Conservation (phyloP, 805 yeast species). For the Kodamaea sagamina region DNA sequence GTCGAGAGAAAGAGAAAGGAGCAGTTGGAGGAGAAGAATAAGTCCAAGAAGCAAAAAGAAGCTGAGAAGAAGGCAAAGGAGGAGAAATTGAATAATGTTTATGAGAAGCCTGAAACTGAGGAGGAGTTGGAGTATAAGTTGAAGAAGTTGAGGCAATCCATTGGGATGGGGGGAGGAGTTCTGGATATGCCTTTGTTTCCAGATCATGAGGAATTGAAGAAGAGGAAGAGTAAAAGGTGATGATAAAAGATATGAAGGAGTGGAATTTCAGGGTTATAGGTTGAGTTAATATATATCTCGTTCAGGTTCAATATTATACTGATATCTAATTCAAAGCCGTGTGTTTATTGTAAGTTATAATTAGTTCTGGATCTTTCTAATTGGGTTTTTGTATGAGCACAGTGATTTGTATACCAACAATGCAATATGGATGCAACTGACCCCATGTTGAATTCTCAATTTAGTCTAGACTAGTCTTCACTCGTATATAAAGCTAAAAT, state of each 20-base stretch:
- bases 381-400: no score
- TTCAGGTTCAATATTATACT: no score
- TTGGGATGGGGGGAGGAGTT: constrained; percentile 7
- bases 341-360: no score
- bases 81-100: constrained; percentile 24
- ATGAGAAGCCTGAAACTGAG: constrained; percentile 34
- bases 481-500: no score
- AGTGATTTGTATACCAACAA: no score
- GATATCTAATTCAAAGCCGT: no score
- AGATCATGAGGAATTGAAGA: not conserved
- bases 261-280: no score
- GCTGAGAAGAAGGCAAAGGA: constrained; percentile 22
- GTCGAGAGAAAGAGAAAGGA: constrained; percentile 54
- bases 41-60: constrained; percentile 17
- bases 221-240: not conserved
- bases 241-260: not conserved
- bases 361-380: no score
- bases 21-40: constrained; percentile 22
- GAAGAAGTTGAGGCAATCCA: constrained; percentile 24
- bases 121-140: constrained; percentile 41
- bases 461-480: no score
- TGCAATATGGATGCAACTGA: no score
- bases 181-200: constrained; percentile 10
- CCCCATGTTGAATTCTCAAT: no score
- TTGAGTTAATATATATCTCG: no score